Percentiles rank a stretch among this genome's conserved stretches.
Conservation (phyloP, 2,329 filamentous ascomycete species). For the Annulohypoxylon truncatum region DNA sequence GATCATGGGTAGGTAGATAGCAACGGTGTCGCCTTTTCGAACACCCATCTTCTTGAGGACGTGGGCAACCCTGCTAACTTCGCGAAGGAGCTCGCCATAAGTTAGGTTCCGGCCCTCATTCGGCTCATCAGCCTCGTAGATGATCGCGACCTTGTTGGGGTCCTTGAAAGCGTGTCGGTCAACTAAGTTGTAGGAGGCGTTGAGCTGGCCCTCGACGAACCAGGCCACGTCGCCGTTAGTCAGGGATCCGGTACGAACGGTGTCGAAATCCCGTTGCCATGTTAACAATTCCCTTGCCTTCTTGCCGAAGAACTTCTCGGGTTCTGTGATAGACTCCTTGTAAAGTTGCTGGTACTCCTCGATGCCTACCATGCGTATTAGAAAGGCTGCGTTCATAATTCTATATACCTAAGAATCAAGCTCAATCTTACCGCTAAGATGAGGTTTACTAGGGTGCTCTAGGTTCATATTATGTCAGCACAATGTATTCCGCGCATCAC, state of each 20-base stretch:
- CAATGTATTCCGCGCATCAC: slow-evolving; percentile 1
- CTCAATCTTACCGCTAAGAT: slow-evolving; percentile 68
- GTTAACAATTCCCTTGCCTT: slow-evolving; percentile 88
- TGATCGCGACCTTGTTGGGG: slow-evolving; percentile 93
- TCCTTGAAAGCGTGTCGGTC: slow-evolving; percentile 97
- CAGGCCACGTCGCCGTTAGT: slow-evolving; percentile 86
- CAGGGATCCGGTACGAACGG: slow-evolving; percentile 82
- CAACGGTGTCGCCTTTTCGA: slow-evolving; percentile 95
- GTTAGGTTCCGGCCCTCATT: slow-evolving; percentile 88
- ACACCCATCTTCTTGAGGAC: slow-evolving; percentile 95
- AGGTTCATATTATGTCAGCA: slow-evolving; percentile 47
- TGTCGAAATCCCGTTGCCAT: slow-evolving; percentile 93
- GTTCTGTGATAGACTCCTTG: slow-evolving; percentile 88
- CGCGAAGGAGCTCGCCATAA: slow-evolving; percentile 90
- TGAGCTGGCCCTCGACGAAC: slow-evolving; percentile 94
- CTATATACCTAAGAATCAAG: background rate
- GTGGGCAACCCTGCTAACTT: slow-evolving; percentile 89
- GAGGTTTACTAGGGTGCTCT: slow-evolving; percentile 78
- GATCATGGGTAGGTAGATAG: slow-evolving; percentile 98
- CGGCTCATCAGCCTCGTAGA: slow-evolving; percentile 97
- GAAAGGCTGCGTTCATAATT: slow-evolving; percentile 24
- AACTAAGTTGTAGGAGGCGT: slow-evolving; percentile 97
- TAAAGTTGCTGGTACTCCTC: slow-evolving; percentile 76
- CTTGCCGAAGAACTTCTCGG: slow-evolving; percentile 88
- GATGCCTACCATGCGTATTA: slow-evolving; percentile 59